A percentile compares a stretch with the other conserved stretches of the same genome.
These are phyloP conservation scores for Psilocybe mexicana DNA, from an alignment of 1,284 basidiomycete species.

Conservation along the genomic window DNA sequence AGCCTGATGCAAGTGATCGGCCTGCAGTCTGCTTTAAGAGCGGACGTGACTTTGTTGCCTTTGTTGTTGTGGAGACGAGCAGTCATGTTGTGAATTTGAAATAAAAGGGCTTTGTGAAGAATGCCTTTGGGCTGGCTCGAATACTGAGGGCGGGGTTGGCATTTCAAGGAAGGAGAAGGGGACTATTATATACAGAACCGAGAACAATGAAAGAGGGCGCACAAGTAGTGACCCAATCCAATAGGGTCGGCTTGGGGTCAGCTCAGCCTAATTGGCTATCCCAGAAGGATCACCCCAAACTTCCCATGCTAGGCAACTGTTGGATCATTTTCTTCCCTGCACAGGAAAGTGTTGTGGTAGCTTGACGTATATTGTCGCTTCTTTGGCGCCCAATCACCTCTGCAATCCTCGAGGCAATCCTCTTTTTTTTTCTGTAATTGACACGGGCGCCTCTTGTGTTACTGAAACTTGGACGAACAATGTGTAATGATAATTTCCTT, in stretches of 20 bases:
- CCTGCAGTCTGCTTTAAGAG: not conserved
- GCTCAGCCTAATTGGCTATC: slow-evolving; percentile 5
- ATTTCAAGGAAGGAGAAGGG: not conserved
- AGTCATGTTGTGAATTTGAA: slow-evolving; percentile 15
- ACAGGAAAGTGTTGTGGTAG: not conserved
- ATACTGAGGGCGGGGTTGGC: slow-evolving; percentile 7
- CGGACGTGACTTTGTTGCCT: slow-evolving; percentile 9
- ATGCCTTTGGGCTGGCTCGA: not conserved
- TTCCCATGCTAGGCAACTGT: not conserved
- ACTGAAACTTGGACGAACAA: no score
- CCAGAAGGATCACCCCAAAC: not conserved
- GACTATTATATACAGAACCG: slow-evolving; percentile 10
- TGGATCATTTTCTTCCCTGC: not conserved
- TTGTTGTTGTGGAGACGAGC: slow-evolving; percentile 19
- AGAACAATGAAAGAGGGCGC: slow-evolving; percentile 12
- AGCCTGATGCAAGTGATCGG: not conserved
- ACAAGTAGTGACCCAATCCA: not conserved
- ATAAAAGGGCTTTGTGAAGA: not conserved
- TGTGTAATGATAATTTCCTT: no score
- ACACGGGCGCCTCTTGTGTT: not conserved
- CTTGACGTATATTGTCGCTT: not conserved
- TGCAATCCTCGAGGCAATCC: not conserved
- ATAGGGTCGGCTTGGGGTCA: not conserved
- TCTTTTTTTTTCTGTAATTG: not conserved
- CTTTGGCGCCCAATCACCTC: not conserved